Conservation (phyloP, 345 rosid genomes). For the Populus pruinosa region DNA sequence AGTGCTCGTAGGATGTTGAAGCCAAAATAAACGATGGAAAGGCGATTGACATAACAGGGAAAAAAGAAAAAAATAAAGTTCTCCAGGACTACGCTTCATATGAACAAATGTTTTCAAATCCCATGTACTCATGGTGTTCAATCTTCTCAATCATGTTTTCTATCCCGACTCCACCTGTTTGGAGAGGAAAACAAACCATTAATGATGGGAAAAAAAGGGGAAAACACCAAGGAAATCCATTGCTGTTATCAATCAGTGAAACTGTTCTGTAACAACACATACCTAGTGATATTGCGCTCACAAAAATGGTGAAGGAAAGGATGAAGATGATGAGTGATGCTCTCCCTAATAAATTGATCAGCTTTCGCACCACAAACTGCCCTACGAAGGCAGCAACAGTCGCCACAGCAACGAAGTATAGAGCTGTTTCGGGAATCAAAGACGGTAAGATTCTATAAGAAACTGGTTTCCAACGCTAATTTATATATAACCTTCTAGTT, state of each 20-base stretch:
- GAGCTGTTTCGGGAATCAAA: conserved; percentile 11
- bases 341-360: conserved; percentile 17
- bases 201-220: too few species aligned
- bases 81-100: neutral
- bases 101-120: conserved; percentile 18
- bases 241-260: neutral
- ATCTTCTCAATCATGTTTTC: conserved; percentile 8
- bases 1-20: neutral
- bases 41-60: neutral
- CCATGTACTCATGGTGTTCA: conserved; percentile 17
- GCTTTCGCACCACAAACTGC: conserved; percentile 18
- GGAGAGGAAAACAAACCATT: neutral
- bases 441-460: neutral
- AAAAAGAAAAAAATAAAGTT: neutral
- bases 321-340: conserved; percentile 27
- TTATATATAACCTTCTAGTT: neutral
- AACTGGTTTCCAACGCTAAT: neutral
- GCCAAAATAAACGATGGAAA: neutral
- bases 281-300: conserved; percentile 22
- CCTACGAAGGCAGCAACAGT: conserved; percentile 20
- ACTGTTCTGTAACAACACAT: neutral
- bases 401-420: conserved; percentile 23
- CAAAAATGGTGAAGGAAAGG: conserved; percentile 22
- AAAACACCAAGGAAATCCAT: neutral
- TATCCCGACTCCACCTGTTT: conserved; percentile 28